These are phyloP conservation scores for Penicillium maclennaniae DNA, from an alignment of 495 filamentous ascomycete genomes.

Conservation along the genomic window DNA sequence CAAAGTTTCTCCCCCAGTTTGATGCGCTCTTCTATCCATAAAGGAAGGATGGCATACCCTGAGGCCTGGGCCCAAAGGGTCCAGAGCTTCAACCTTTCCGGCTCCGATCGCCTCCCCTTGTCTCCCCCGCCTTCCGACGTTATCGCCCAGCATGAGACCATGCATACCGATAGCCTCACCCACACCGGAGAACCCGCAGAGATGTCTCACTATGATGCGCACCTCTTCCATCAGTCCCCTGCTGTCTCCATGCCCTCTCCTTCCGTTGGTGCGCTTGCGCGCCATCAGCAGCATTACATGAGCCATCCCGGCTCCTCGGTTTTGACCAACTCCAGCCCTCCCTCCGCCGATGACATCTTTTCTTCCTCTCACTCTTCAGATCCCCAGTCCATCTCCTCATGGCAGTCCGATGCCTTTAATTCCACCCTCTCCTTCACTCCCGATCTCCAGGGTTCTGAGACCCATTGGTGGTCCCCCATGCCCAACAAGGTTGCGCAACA, in stretches of 20 bases:
- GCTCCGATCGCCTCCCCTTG: conserved; percentile 38
- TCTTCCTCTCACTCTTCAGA: conserved; percentile 44
- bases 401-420: conserved; percentile 42
- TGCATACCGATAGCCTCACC: conserved; percentile 22
- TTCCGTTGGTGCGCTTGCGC: conserved; percentile 24
- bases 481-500: conserved; percentile 34
- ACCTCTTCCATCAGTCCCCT: conserved; percentile 35
- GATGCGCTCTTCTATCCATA: conserved; percentile 38
- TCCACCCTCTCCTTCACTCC: conserved; percentile 40
- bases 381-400: conserved; percentile 42
- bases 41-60: conserved; percentile 43
- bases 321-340: conserved; percentile 39
- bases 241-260: conserved; percentile 40
- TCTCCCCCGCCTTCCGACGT: conserved; percentile 46
- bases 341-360: conserved; percentile 43
- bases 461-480: conserved; percentile 46
- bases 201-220: conserved; percentile 36
- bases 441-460: conserved; percentile 38
- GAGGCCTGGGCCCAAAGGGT: conserved; percentile 41
- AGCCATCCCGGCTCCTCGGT: conserved; percentile 30
- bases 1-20: conserved; percentile 44
- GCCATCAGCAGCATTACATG: conserved; percentile 38
- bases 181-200: conserved; percentile 30
- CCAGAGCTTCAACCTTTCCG: conserved; percentile 38
- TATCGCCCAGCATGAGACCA: conserved; percentile 40